These are phyloP conservation scores for Didymella sp. DNA, from an alignment of 2,329 filamentous ascomycete genomes.

Conservation along the genomic window DNA sequence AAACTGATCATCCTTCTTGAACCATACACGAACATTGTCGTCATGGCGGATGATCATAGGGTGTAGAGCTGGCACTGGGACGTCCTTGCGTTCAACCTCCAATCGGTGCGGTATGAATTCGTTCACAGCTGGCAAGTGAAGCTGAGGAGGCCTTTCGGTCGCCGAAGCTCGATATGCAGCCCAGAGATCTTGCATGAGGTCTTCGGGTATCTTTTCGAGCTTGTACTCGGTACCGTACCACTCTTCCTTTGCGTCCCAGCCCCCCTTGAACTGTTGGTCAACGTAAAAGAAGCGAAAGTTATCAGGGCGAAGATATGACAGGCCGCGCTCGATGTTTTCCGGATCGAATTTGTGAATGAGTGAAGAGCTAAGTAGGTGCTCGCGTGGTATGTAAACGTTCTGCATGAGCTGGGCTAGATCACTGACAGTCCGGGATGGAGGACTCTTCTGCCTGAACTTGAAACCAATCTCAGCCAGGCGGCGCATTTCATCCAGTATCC, in stretches of 20 bases:
- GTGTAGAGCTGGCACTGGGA: too few species aligned
- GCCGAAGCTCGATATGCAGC: conserved; percentile 65
- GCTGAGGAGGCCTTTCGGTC: conserved; percentile 71
- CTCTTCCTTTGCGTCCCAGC: conserved; percentile 87
- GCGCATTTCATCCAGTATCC: conserved; percentile 94
- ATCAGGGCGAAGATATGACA: conserved; percentile 79
- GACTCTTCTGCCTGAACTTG: conserved; percentile 91
- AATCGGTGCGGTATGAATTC: conserved; percentile 83
- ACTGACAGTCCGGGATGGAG: conserved; percentile 88
- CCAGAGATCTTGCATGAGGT: conserved; percentile 75
- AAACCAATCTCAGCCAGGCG: conserved; percentile 91
- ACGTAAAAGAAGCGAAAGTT: conserved; percentile 87
- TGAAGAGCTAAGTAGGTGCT: conserved; percentile 80
- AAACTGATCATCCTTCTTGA: too few species aligned
- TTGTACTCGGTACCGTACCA: conserved; percentile 98
- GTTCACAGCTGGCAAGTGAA: conserved; percentile 91
- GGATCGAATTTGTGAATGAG: conserved; percentile 82
- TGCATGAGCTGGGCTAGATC: conserved; percentile 91
- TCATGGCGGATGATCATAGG: too few species aligned
- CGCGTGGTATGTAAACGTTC: conserved; percentile 82
- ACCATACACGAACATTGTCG: too few species aligned
- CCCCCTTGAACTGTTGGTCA: conserved; percentile 81
- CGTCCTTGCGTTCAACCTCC: too few species aligned
- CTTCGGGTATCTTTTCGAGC: conserved; percentile 76
- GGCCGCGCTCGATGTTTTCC: conserved; percentile 73